A percentile compares a stretch with the other conserved stretches of the same genome.
These are phyloP conservation scores for Daldinia bambusicola DNA, from an alignment of 495 filamentous ascomycete species.

Conservation along the genomic window DNA sequence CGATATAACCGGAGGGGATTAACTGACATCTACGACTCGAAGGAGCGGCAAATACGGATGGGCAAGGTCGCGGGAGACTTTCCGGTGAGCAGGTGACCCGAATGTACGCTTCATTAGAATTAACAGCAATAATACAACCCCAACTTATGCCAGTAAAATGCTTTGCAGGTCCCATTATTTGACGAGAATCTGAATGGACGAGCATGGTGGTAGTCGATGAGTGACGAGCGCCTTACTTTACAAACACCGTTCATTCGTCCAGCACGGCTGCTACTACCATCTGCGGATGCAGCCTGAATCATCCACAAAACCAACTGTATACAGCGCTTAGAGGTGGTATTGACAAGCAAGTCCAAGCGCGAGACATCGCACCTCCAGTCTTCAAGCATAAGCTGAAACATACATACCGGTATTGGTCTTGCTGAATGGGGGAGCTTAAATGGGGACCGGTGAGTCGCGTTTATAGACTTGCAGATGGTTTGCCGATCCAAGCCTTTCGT, in stretches of 20 bases:
- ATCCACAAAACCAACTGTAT: background rate
- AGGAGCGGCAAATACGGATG: constrained; percentile 2
- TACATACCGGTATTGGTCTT: constrained; percentile 30
- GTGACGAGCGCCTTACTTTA: constrained; percentile 5
- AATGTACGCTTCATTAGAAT: constrained; percentile 20
- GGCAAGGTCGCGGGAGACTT: constrained; percentile 13
- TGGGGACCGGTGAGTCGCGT: constrained; percentile 21
- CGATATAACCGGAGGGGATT: background rate
- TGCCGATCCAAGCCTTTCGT: constrained; percentile 22
- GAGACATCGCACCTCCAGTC: background rate
- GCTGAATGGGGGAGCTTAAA: background rate
- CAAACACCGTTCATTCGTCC: background rate
- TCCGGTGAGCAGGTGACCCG: constrained; percentile 1
- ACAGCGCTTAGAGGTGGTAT: constrained; percentile 5
- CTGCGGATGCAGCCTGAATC: background rate
- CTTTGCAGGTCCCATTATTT: constrained; percentile 8
- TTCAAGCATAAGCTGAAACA: constrained; percentile 28
- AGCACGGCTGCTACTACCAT: constrained; percentile 1
- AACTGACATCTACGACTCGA: constrained; percentile 1
- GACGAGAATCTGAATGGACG: constrained; percentile 2
- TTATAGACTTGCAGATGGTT: constrained; percentile 3
- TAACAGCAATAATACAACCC: constrained; percentile 31
- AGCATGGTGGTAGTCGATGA: constrained; percentile 5
- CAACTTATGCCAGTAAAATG: constrained; percentile 12
- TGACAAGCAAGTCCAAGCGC: constrained; percentile 11